phyloP scores from a whole-genome alignment of 163 green algal species.

The Picocystis sp. region DNA sequence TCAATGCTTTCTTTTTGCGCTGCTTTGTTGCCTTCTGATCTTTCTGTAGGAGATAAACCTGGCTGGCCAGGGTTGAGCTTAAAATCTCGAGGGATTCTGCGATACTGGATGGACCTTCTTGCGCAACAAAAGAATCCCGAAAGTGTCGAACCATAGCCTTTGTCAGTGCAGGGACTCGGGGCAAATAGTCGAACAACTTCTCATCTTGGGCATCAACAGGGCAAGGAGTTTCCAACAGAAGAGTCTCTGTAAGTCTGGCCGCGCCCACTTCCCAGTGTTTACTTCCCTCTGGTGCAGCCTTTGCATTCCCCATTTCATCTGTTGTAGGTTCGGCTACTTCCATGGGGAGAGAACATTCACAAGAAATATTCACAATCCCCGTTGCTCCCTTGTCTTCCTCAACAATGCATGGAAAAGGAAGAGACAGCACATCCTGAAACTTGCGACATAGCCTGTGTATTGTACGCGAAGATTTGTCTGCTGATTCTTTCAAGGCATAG shows the following conservation, averaged over 20 bases:
- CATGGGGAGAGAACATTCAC: too few relatives aligned
- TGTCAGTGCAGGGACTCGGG: background rate
- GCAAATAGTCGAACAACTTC: background rate
- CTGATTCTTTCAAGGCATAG: slow-evolving; percentile 49
- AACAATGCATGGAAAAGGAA: slow-evolving; percentile 35
- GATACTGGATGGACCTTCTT: background rate
- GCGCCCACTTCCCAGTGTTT: too few relatives aligned
- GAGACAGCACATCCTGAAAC: slow-evolving; percentile 33
- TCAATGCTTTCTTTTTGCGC: slow-evolving; percentile 83
- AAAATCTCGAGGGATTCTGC: background rate
- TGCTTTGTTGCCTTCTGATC: slow-evolving; percentile 7
- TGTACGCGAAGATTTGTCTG: slow-evolving; percentile 74
- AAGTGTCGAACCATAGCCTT: background rate
- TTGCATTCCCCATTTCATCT: too few relatives aligned
- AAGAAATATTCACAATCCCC: slow-evolving; percentile 34
- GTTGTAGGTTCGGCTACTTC: too few relatives aligned
- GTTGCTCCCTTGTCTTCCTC: slow-evolving; percentile 28
- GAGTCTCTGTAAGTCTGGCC: too few relatives aligned
- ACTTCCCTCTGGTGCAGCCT: too few relatives aligned
- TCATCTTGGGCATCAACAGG: background rate
- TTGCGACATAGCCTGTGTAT: slow-evolving; percentile 59
- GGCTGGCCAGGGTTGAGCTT: background rate
- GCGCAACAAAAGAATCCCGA: background rate
- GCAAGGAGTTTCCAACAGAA: too few relatives aligned
- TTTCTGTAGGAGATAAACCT: background rate